Base-by-base conservation (phyloP, 257 asterid species). In the Rehmannia glutinosa region DNA sequence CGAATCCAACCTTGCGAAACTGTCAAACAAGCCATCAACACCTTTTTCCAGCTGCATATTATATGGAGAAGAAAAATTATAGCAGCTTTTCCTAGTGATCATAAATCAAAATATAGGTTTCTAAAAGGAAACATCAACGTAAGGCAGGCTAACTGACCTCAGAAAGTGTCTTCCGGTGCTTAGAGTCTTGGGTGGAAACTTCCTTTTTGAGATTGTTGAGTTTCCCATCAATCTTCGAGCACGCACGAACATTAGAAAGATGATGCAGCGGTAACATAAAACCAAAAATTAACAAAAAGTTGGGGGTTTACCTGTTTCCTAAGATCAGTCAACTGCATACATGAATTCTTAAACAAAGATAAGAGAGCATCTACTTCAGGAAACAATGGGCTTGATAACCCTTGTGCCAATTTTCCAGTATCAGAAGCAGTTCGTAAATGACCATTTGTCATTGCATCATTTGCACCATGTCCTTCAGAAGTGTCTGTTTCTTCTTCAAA, bases 11-110 rank as follows among this genome's bases (percentile, higher is more conserved):
- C 99, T 82, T 35, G 96, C 91, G 59, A 93, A 93, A 82, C 99
- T 93, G 72, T 75, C 87, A 80, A 93, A 93, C 82, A 93, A 85
- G 81, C 95, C 97, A 75, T 94, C 99, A 62, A 88, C 99, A 62
- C 99, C 99, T 87, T 89, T 91, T 73, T 91, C 99, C 77, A 94
- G 87, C 99, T 91, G 91, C 79, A 78, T 53, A 73, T 58, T 23
- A 55, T 9, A 68, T 69, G 64, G 51, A 71, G 64, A 54, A 17
- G 10, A 50, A 61, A 28, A 60, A 60, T 9, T 16, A 60, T 54
- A 66, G 64, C 32, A 51, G 62, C 65, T 43, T 35, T 17, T 61
- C 54, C 36, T 54, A 8, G 11, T 47, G 39, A 68, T 45, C 60
- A 38, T 55, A 75, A 68, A 60, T 42, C 17, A 38, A 55, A 43